Evolutionary conservation across 169 alveolate genomes (phyloP).

Genomic region (Amoebophrya sp.): DNA sequence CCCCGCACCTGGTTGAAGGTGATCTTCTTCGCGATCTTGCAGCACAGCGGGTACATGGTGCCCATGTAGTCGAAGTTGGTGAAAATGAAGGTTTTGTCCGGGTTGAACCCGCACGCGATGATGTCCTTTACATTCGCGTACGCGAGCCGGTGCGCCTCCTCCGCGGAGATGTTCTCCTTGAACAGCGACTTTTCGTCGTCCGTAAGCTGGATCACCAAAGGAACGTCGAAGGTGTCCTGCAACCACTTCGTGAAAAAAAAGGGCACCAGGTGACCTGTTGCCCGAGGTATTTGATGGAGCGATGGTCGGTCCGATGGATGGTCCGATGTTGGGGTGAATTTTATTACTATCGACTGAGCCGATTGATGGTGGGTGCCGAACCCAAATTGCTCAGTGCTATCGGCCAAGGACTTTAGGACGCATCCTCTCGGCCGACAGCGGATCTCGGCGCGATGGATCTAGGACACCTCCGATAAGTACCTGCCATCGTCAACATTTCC

Average conservation of each 20-base stretch:
- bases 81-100: slow-evolving; percentile 93
- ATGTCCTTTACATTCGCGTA: slow-evolving; percentile 95
- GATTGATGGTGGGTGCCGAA: neutral
- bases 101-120: slow-evolving; percentile 97
- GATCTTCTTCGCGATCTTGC: slow-evolving; percentile 80
- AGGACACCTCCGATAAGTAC: no score
- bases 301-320: neutral
- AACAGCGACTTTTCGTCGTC: slow-evolving; percentile 98
- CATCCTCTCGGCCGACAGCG: neutral
- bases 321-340: neutral
- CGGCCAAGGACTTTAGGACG: neutral
- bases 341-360: neutral
- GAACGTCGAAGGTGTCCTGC: slow-evolving; percentile 93
- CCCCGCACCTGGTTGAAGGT: slow-evolving; percentile 80
- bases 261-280: slow-evolving; percentile 84
- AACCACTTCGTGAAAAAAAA: slow-evolving; percentile 89
- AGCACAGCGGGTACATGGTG: slow-evolving; percentile 68
- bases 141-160: slow-evolving; percentile 45
- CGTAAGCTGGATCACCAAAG: slow-evolving; percentile 93
- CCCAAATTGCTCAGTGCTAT: neutral
- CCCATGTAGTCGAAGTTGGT: slow-evolving; percentile 42
- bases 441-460: no score
- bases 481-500: no score
- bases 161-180: slow-evolving; percentile 51
- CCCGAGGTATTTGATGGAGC: neutral